phyloP scores from a whole-genome alignment of 495 filamentous ascomycete genomes.

The Neurospora sublineolata region DNA sequence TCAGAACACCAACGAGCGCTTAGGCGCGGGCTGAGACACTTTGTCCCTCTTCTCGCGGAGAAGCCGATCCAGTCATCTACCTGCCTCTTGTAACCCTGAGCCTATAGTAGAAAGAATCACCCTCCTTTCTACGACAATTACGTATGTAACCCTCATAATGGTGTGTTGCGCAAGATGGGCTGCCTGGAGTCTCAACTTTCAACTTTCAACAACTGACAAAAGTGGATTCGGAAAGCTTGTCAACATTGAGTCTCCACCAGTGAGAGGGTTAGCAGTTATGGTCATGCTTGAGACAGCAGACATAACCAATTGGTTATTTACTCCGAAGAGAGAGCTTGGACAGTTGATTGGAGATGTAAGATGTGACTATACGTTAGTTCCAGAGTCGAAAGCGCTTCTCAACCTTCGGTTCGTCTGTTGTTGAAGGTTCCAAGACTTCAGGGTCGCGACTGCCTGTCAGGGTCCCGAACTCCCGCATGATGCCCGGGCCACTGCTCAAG shows the following conservation, averaged over 20 bases:
- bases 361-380: neutral
- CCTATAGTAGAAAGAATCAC: neutral
- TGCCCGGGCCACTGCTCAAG: neutral
- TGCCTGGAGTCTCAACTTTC: neutral
- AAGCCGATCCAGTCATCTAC: neutral
- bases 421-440: neutral
- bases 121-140: neutral
- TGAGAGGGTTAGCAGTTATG: neutral
- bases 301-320: neutral
- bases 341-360: neutral
- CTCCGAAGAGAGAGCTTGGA: neutral
- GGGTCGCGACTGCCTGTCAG: neutral
- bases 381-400: neutral
- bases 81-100: neutral
- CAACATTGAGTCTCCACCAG: neutral
- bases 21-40: neutral
- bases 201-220: neutral
- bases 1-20: neutral
- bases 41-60: neutral
- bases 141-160: neutral
- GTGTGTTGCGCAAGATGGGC: neutral
- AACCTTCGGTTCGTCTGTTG: neutral
- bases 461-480: neutral
- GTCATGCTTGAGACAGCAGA: neutral
- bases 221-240: neutral